A percentile compares a stretch with the other conserved stretches of the same genome.
Evolutionary conservation across 176 grass and related monocot genomes (phyloP).

Genomic region (Musa acuminata): DNA sequence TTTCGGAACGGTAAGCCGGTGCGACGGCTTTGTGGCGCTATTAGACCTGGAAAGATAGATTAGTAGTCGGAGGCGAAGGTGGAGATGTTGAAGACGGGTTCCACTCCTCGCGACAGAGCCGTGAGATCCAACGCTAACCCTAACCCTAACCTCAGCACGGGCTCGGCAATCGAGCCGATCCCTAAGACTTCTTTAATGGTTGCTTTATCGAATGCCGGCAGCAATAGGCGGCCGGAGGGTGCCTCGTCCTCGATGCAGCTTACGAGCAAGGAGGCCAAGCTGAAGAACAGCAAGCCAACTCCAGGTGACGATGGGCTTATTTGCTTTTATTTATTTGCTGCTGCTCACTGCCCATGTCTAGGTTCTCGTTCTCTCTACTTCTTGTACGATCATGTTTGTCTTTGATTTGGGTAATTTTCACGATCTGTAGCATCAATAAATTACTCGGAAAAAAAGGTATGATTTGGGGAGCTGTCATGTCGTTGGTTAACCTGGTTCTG

Average conservation of each 20-base stretch:
- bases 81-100: slow-evolving; percentile 11
- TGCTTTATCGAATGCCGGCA: background rate
- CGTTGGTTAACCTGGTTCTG: no score
- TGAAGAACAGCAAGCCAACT: background rate
- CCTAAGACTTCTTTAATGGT: slow-evolving; percentile 1
- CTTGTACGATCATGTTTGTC: background rate
- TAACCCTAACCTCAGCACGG: background rate
- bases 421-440: no score
- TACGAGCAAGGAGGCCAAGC: slow-evolving; percentile 9
- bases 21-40: no score
- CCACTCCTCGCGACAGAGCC: background rate
- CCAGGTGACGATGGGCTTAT: background rate
- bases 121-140: background rate
- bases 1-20: background rate
- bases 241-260: slow-evolving; percentile 5
- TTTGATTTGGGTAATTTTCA: no score
- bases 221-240: slow-evolving; percentile 3
- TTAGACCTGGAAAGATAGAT: background rate
- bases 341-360: background rate
- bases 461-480: no score
- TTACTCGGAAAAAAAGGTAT: no score
- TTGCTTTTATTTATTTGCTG: no score
- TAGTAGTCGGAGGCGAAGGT: background rate
- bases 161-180: background rate
- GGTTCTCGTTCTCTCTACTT: background rate